Percentiles rank a stretch among this genome's conserved stretches.
Evolutionary conservation across 352 stramenopile species (phyloP).

Genomic region (Phytopythium aichiense): DNA sequence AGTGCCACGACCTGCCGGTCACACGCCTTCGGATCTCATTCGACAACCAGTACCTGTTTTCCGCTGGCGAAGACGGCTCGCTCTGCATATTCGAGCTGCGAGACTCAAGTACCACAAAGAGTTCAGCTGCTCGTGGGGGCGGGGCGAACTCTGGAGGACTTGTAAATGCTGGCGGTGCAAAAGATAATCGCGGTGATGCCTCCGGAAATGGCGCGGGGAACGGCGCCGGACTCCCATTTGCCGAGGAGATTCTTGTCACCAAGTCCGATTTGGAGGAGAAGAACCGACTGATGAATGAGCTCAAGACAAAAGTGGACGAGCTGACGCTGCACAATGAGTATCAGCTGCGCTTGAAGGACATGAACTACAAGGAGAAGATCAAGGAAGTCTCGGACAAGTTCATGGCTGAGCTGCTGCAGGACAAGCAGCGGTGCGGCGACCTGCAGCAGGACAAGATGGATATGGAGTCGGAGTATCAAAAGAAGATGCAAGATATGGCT

Average conservation of each 20-base stretch:
- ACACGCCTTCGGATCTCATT: constrained; percentile 70
- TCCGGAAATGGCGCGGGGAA: constrained; percentile 27
- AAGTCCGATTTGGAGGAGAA: constrained; percentile 93
- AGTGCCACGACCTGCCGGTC: constrained; percentile 78
- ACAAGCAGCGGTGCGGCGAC: constrained; percentile 88
- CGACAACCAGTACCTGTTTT: constrained; percentile 92
- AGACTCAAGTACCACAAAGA: constrained; percentile 40
- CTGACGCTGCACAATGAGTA: constrained; percentile 95
- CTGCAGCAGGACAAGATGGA: constrained; percentile 89
- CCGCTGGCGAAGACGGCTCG: constrained; percentile 89
- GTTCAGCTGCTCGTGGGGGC: constrained; percentile 24
- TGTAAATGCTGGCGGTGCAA: constrained; percentile 10
- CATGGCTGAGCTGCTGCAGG: constrained; percentile 90
- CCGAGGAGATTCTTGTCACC: constrained; percentile 93
- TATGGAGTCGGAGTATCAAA: constrained; percentile 90
- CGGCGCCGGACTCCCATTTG: constrained; percentile 71
- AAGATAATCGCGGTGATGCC: constrained; percentile 17
- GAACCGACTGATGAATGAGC: constrained; percentile 87
- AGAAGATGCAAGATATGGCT: constrained; percentile 89
- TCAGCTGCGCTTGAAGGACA: constrained; percentile 92
- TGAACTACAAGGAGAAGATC: constrained; percentile 95
- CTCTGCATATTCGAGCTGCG: constrained; percentile 89
- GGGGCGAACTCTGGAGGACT: background rate
- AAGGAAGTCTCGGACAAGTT: constrained; percentile 95
- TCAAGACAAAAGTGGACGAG: constrained; percentile 94